Evolutionary conservation across 2,329 filamentous ascomycete species (phyloP), one percentile per base, ranked within the genome.

Genomic region (Whalleya microplaca): DNA sequence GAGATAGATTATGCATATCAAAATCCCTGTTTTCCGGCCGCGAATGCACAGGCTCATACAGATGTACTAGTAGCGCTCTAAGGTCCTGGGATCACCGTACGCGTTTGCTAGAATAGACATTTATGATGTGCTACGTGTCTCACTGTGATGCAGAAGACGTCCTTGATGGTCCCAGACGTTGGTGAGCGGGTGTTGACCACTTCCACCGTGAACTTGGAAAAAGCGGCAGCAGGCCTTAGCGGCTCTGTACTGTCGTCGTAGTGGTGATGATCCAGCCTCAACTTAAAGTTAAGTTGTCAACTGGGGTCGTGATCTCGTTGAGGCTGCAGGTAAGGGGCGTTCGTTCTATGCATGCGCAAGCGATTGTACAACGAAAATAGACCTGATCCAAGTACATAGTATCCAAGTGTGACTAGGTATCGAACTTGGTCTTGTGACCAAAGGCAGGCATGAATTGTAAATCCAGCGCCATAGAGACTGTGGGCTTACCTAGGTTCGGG

Each of bases 241-340:
- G 43, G 43, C 20, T 32, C 40, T 18, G 23, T 32, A 19, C 41
- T 43, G 12, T 10, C 41, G 5, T 10, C 12, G 37, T 19, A 6
- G 32, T 37, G 32, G 32, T 37, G 10, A 5, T 16, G 32, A 12
- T 37, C 9, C 14, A 37, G 32, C 32, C 32, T 37, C 32, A 16
- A 29, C 27, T 29, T 50, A 56, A n/a, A 4, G 23, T 27, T 9
- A 9, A 27, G 20, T 56, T 52, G 47, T 50, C 42, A 41, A n/a
- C 57, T 21, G 20, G 55, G 57, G 58, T 54, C 32, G 51, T 54
- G 46, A 58, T 53, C 48, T 58, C 50, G 46, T 48, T 56, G 48
- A 63, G 60, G 57, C 57, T 60, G 56, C 41, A 51, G 49, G 54
- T 45, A 60, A 57, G 56, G 56, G 48, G 48, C 32, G 41, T 43